Percentiles rank a stretch among this genome's conserved stretches.
Evolutionary conservation across 345 rosid species (phyloP).

Genomic region (Camelina sativa): DNA sequence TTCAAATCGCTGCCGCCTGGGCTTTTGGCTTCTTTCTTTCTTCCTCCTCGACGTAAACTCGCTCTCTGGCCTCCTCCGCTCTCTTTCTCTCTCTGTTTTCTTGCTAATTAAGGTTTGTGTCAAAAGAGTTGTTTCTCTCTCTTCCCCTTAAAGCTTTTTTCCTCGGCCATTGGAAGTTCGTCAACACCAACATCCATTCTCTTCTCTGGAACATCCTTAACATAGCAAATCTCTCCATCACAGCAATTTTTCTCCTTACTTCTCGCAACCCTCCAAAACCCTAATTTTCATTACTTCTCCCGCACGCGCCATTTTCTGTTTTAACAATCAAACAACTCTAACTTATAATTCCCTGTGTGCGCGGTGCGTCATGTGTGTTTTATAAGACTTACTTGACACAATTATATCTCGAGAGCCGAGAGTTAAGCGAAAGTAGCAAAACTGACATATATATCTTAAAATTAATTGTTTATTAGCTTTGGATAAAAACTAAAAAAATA

Average conservation of each 20-base stretch:
- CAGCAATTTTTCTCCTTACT: conserved; percentile 3
- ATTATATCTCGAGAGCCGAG: too few species aligned
- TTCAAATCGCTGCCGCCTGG: conserved; percentile 43
- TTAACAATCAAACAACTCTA: neutral
- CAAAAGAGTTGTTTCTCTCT: conserved; percentile 28
- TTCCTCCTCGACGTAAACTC: conserved; percentile 4
- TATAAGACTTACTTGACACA: too few species aligned
- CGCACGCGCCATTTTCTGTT: conserved; percentile 14
- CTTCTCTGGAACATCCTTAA: conserved; percentile 41
- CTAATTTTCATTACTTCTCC: conserved; percentile 20
- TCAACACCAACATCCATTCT: conserved; percentile 20
- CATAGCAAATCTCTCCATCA: conserved; percentile 30
- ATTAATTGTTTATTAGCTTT: too few species aligned
- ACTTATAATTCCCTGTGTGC: neutral
- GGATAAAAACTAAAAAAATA: too few species aligned
- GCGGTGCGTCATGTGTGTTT: too few species aligned
- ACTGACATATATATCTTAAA: too few species aligned
- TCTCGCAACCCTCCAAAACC: conserved; percentile 26
- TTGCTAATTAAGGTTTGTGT: conserved; percentile 36
- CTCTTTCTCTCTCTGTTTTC: neutral
- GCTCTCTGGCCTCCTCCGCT: neutral
- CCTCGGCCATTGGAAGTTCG: conserved; percentile 39
- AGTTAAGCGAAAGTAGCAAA: too few species aligned
- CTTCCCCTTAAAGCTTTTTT: conserved; percentile 24
- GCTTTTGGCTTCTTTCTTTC: conserved; percentile 20